Percentiles rank a stretch among this genome's conserved stretches.
phyloP scores from a whole-genome alignment of 805 yeast genomes.

The Tetrapisispora taiwanensis region DNA sequence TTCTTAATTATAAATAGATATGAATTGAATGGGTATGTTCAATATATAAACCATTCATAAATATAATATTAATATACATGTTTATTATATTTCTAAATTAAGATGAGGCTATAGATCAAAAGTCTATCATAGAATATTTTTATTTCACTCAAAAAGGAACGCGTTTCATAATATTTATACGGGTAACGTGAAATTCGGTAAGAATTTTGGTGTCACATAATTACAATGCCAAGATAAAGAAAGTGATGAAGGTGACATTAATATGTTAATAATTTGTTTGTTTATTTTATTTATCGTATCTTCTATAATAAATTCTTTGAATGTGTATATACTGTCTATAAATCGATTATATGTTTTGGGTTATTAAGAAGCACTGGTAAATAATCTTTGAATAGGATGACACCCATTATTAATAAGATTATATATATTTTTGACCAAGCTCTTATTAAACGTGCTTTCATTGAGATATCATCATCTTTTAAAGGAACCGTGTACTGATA shows the following conservation, averaged over 20 bases:
- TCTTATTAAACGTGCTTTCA: neutral
- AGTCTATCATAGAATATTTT: neutral
- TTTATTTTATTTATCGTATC: too few species aligned
- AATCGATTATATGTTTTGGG: neutral
- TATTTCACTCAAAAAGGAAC: neutral
- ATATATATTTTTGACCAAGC: slow-evolving; percentile 21
- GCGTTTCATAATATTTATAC: neutral
- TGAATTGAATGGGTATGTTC: too few species aligned
- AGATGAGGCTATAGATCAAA: neutral
- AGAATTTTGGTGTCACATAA: neutral
- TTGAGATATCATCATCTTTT: neutral
- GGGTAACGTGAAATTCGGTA: neutral
- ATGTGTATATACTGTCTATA: neutral
- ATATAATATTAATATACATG: too few species aligned
- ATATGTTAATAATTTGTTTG: too few species aligned
- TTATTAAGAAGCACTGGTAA: neutral
- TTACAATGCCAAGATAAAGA: neutral
- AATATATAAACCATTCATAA: too few species aligned
- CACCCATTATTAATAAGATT: slow-evolving; percentile 1
- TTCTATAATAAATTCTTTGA: too few species aligned
- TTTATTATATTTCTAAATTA: too few species aligned
- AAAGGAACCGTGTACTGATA: slow-evolving; percentile 2
- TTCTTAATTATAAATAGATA: too few species aligned
- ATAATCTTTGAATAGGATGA: slow-evolving; percentile 1
- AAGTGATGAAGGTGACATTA: too few species aligned